Conservation (phyloP, 2,329 filamentous ascomycete species). For the Aspergillus ibericus region DNA sequence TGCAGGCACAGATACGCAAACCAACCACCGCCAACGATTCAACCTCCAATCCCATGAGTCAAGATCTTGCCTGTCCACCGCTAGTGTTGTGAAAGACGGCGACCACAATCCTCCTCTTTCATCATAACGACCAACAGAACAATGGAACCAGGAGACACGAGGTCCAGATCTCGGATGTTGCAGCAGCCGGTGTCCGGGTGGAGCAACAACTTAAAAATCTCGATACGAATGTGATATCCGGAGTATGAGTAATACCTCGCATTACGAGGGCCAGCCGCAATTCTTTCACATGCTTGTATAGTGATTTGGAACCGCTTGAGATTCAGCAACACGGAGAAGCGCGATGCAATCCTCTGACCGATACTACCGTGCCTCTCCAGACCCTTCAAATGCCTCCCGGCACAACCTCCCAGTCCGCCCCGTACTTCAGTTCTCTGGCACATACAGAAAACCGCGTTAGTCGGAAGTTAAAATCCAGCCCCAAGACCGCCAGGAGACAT, state of each 20-base stretch:
- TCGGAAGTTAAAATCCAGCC: slow-evolving; percentile 4
- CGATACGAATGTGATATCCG: neutral
- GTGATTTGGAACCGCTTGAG: neutral
- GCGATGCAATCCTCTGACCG: neutral
- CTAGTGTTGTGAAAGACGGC: neutral
- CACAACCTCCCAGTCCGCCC: neutral
- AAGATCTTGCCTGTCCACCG: neutral
- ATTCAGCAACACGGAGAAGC: neutral
- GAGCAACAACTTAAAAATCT: slow-evolving; percentile 12
- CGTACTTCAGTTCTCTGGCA: neutral
- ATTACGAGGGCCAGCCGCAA: neutral
- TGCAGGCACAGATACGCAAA: neutral
- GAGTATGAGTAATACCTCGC: neutral
- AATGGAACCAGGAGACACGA: slow-evolving; percentile 5
- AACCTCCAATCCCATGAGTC: too few species aligned
- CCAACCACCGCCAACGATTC: neutral
- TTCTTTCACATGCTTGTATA: neutral
- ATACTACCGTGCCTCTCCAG: neutral
- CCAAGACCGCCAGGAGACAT: neutral
- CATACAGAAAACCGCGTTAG: neutral
- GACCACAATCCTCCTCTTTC: neutral
- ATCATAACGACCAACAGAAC: neutral
- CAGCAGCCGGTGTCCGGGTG: slow-evolving; percentile 20
- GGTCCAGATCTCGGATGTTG: slow-evolving; percentile 22
- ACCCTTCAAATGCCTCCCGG: neutral